Evolutionary conservation across 2,329 filamentous ascomycete species (phyloP), one percentile per base, ranked within the genome.

Genomic region (Fonsecaea pedrosoi): DNA sequence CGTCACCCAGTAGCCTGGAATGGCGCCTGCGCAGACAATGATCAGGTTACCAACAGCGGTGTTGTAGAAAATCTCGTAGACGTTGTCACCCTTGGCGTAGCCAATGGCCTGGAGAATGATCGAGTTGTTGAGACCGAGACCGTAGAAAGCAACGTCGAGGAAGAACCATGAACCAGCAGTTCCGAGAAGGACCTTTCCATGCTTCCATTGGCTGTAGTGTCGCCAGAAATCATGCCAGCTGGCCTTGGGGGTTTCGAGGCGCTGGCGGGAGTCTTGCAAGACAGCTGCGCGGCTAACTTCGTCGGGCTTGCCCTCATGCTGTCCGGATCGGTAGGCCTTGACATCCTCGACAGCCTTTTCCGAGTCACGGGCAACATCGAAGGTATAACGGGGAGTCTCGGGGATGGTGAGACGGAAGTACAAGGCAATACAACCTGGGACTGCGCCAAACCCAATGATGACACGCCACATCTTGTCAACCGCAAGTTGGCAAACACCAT

Each of bases 401-500:
- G 92, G 92, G 71, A 96, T 94, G 60, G 92, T 95, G 3, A 95
- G 85, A 69, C 92, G 90, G 80, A 92, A 95, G 82, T 95, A 95
- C 18, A 96, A 86, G 21, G 92, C 92, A 69, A 94, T 88, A 76
- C 88, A 91, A 53, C 90, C 92, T 1, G 92, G 92, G 8, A 95
- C 86, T 54, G 90, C 91, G 71, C 92, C 92, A 74, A 94, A 91
- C 12, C 91, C 92, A 74, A 95, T 91, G 57, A 95, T 84, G 13
- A 88, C 84, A 72, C 92, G 86, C 92, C 92, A 95, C 90, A 94
- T 94, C 84, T 92, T 93, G 81, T 95, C 92, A 5, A 94, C 90
- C 0, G 91, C 90, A 0, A 86, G 75, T 64, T 86, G 85, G 74
- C 92, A 95, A 48, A 80, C 82, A 34, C 83, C 84, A 60, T 85